A percentile compares a stretch with the other conserved stretches of the same genome.
These are phyloP conservation scores for Syzygium aromaticum DNA, from an alignment of 345 rosid species.

Conservation along the genomic window DNA sequence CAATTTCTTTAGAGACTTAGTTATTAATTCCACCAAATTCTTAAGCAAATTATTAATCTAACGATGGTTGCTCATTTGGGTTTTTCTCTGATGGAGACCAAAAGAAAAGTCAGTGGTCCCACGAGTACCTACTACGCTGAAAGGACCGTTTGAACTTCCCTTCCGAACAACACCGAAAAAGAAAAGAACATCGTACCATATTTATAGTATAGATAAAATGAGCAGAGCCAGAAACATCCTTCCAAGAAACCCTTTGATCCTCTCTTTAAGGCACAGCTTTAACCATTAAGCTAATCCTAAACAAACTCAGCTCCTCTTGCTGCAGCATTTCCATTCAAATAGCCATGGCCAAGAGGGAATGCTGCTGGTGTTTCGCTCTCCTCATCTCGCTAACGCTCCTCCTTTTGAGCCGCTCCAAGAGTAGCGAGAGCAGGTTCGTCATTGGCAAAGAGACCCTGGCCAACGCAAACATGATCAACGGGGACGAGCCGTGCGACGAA, in stretches of 20 bases:
- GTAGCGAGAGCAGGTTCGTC: neutral
- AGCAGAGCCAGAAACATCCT: neutral
- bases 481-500: constrained; percentile 39
- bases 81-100: neutral
- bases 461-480: neutral
- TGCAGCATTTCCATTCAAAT: neutral
- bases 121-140: constrained; percentile 24
- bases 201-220: neutral
- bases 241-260: neutral
- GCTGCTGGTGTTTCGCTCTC: neutral
- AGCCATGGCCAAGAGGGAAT: neutral
- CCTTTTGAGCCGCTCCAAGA: neutral
- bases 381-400: neutral
- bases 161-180: constrained; percentile 1
- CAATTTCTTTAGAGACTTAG: neutral
- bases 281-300: neutral
- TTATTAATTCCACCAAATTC: neutral
- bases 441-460: neutral
- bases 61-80: neutral
- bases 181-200: neutral
- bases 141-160: constrained; percentile 23
- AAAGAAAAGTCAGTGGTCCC: neutral
- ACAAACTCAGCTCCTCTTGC: neutral
- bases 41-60: neutral
- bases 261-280: neutral